phyloP scores from a whole-genome alignment of 345 rosid species.

The Citrus sinensis region DNA sequence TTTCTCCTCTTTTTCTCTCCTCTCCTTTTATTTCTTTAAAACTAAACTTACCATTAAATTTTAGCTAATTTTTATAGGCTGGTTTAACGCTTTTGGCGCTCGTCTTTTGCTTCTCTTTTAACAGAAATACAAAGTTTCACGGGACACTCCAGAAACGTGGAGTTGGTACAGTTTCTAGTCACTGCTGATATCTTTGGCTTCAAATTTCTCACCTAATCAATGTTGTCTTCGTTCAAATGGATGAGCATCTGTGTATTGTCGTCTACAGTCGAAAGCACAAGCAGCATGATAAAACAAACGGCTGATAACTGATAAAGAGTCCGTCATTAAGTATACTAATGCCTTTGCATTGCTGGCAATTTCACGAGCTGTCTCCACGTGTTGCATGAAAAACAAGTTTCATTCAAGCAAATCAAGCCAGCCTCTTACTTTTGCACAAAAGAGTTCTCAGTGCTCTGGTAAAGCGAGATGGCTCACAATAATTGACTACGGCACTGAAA shows the following conservation, averaged over 20 bases:
- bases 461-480: not conserved
- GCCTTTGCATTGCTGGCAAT: not conserved
- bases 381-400: not conserved
- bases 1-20: too few species aligned
- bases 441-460: not conserved
- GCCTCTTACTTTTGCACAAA: not conserved
- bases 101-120: not conserved
- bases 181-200: not conserved
- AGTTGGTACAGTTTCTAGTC: not conserved
- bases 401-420: not conserved
- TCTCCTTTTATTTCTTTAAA: too few species aligned
- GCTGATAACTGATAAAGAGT: not conserved
- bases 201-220: slow-evolving; percentile 2
- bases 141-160: not conserved
- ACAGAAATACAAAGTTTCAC: not conserved
- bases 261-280: not conserved
- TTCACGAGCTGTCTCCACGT: not conserved
- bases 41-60: too few species aligned
- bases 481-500: not conserved
- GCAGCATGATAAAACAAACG: not conserved
- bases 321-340: not conserved
- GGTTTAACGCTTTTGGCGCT: not conserved
- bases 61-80: not conserved
- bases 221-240: not conserved
- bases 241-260: too few species aligned